Base-by-base conservation (phyloP, 2,329 filamentous ascomycete species). In the Arthrocladium fulminans region DNA sequence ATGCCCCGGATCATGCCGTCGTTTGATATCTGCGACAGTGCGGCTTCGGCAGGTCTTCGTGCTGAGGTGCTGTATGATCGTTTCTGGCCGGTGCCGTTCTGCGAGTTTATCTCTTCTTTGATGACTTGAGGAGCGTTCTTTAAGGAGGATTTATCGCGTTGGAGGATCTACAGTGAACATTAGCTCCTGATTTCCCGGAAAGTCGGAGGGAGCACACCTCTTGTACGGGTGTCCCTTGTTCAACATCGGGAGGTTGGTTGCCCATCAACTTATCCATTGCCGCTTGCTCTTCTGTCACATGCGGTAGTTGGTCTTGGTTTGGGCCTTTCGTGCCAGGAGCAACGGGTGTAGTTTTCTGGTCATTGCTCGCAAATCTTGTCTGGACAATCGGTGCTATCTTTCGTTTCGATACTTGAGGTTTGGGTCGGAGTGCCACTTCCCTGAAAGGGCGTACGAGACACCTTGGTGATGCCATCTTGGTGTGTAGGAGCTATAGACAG, bases 111-210 rank as follows among this genome's bases (percentile, higher is more conserved):
- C 51, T 76, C 71, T 54, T 84, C 74, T 59, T 82, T 76, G 66
- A 86, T 73, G 20, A 86, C 75, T 63, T 84, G 75, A 8, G 82
- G 81, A 8, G 81, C 77, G 43, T 82, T 76, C 53, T 83, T 74
- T 56, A 73, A 67, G 25, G 74, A 73, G 49, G 80, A 73, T 60
- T 78, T 73, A 59, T 85, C 81, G 42, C 78, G 75, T 61, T 77
- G 70, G 30, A 86, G 70, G 49, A 84, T 74, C 80, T 84, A n/a
- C n/a, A n/a, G 57, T 38, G 38, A 39, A 32, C 49, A 23, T 23
- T 24, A 35, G 19, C 5, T 32, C 39, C 7, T 3, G n/a, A n/a
- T 15, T 27, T 27, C 37, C 9, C 43, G 22, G 39, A 27, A 29
- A 13, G 23, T 2, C 3, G 29, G 17, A 12, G 12, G 27, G 17